Evolutionary conservation across 108 stramenopile species (phyloP), one percentile per base, ranked within the genome.

Genomic region (Fistulifera solaris): DNA sequence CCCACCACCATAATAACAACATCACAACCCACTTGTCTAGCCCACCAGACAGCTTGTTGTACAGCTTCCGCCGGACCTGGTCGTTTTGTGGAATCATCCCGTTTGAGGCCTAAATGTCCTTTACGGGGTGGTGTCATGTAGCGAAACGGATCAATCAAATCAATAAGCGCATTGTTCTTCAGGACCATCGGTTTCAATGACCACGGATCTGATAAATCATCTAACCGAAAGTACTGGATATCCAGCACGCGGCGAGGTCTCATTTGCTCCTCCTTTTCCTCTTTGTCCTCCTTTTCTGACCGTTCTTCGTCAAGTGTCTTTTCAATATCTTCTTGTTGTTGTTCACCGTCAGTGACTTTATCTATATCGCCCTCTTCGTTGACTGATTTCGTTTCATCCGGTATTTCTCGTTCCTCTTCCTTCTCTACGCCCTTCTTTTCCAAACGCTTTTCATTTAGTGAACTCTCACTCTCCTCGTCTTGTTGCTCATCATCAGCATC

Each of bases 21-120:
- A 43, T 57, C 56, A 35, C 56, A 57, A 22, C 56, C 56, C 11
- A 21, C 38, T 57, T 44, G 40, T 42, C 56, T 43, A 7, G 42
- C 56, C 21, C 40, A 24, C 25, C 24, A 21, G 5, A 57, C 42
- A 7, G 56, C 56, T 40, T 23, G 56, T 13, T 57, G 22, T 10
- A 57, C 22, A 1, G 53, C 35, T 28, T 35, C 31, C 8, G 53
- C 23, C 31, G 27, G 53, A 2, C 19, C 19, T 1, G 35, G 28
- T 25, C 21, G 21, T 5, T 23, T 22, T 2, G 56, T 27, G 1
- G 17, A n/a, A 21, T 38, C 38, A n/a, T 38, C 18, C 6, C 18
- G 14, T 15, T 57, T 57, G 40, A 41, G 6, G 2, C 22, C 15
- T 11, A 22, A 57, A n/a, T 19, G 21, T 24, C 56, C 56, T 27